Evolutionary conservation across 352 stramenopile species (phyloP).

Genomic region (Phytopythium boreale): DNA sequence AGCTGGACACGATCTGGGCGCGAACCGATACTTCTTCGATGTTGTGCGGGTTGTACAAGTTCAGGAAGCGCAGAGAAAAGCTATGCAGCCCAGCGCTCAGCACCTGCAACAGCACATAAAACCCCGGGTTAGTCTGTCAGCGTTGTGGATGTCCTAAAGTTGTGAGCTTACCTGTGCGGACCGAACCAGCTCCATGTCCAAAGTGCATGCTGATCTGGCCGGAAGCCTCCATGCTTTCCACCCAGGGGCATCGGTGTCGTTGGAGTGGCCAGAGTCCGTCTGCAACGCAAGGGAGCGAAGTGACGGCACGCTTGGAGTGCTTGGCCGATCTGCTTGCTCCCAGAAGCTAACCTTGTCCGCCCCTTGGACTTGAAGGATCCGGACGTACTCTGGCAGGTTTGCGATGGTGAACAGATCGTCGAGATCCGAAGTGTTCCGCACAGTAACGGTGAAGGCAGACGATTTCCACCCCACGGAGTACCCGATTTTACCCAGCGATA

Average conservation of each 20-base stretch:
- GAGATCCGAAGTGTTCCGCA: conserved; percentile 74
- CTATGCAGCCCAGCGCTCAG: conserved; percentile 50
- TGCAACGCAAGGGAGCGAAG: conserved; percentile 42
- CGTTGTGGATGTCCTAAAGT: neutral
- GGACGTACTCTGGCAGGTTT: conserved; percentile 54
- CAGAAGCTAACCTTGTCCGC: neutral
- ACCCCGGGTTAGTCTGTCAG: neutral
- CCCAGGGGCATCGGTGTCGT: conserved; percentile 3
- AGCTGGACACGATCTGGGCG: conserved; percentile 83
- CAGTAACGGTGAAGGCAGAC: conserved; percentile 54
- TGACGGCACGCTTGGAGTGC: conserved; percentile 25
- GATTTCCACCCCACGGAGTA: conserved; percentile 77
- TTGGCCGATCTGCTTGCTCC: neutral
- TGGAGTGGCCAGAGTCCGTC: conserved; percentile 19
- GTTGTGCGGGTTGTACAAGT: conserved; percentile 81
- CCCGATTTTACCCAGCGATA: conserved; percentile 80
- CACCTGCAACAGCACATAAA: conserved; percentile 23
- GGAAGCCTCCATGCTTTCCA: conserved; percentile 52
- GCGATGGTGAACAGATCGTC: conserved; percentile 53
- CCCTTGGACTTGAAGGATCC: conserved; percentile 26
- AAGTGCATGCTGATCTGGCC: conserved; percentile 35
- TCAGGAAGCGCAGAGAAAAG: conserved; percentile 65
- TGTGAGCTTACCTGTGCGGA: conserved; percentile 42
- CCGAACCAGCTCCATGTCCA: conserved; percentile 71
- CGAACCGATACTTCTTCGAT: conserved; percentile 56